phyloP scores from a whole-genome alignment of 225 moss, liverwort and hornwort species.

The Marchantia paleacea region DNA sequence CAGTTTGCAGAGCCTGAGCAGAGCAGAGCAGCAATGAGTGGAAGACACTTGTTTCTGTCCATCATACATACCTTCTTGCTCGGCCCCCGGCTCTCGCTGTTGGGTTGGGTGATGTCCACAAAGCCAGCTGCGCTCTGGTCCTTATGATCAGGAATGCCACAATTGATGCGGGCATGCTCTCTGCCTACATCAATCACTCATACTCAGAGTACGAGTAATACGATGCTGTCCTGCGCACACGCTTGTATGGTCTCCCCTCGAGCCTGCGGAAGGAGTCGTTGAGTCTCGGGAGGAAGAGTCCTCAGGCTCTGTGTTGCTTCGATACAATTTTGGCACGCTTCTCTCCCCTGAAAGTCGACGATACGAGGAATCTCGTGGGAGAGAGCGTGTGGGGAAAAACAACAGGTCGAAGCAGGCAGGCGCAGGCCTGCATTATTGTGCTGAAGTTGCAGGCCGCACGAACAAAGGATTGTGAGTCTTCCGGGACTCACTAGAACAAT shows the following conservation, averaged over 20 bases:
- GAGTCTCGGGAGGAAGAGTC: background rate
- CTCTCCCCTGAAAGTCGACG: background rate
- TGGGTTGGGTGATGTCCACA: background rate
- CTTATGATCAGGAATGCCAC: background rate
- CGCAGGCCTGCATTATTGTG: background rate
- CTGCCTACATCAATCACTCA: background rate
- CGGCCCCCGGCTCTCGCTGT: background rate
- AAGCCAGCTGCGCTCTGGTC: background rate
- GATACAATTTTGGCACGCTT: background rate
- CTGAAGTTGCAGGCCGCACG: background rate
- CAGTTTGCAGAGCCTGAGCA: background rate
- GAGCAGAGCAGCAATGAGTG: background rate
- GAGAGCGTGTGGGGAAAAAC: background rate
- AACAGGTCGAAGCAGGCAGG: background rate
- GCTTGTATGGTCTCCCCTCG: background rate
- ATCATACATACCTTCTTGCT: background rate
- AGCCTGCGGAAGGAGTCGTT: constrained; percentile 12
- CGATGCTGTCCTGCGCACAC: background rate
- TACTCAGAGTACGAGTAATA: background rate
- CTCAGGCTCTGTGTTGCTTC: no score
- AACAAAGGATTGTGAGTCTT: background rate
- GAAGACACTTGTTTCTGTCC: background rate
- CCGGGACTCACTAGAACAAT: background rate
- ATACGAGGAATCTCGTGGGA: background rate
- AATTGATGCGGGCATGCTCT: no score